Evolutionary conservation across 805 yeast species (phyloP).

Genomic region (Candida dendrica): DNA sequence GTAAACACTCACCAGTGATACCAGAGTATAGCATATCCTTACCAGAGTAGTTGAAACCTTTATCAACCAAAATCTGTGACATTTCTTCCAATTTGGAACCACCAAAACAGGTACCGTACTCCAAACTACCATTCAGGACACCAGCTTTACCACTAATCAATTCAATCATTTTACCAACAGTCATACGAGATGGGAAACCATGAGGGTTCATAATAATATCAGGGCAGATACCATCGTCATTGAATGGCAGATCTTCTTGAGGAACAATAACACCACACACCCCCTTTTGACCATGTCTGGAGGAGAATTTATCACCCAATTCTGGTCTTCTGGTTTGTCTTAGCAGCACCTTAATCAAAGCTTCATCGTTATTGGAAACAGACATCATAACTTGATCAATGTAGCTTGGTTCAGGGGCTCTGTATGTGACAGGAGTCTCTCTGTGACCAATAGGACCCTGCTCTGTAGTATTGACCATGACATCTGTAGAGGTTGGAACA

Average conservation of each 20-base stretch:
- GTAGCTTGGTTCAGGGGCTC: slow-evolving; percentile 93
- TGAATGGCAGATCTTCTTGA: slow-evolving; percentile 95
- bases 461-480: slow-evolving; percentile 20
- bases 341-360: slow-evolving; percentile 81
- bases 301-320: slow-evolving; percentile 93
- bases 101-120: slow-evolving; percentile 97
- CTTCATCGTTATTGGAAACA: slow-evolving; percentile 91
- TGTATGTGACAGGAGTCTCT: slow-evolving; percentile 86
- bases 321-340: slow-evolving; percentile 97
- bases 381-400: slow-evolving; percentile 98
- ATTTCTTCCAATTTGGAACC: slow-evolving; percentile 95
- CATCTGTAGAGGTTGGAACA: slow-evolving; percentile 79
- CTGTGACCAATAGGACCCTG: slow-evolving; percentile 50
- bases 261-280: slow-evolving; percentile 97
- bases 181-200: slow-evolving; percentile 99
- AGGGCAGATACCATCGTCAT: slow-evolving; percentile 85
- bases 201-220: slow-evolving; percentile 99
- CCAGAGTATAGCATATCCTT: slow-evolving; percentile 97
- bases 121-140: slow-evolving; percentile 81
- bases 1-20: slow-evolving; percentile 93
- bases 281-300: slow-evolving; percentile 98
- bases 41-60: slow-evolving; percentile 92
- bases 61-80: slow-evolving; percentile 82
- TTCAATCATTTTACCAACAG: slow-evolving; percentile 98
- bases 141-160: slow-evolving; percentile 96